phyloP scores from a whole-genome alignment of 208 protist genomes.

The Trichomonas tenax region DNA sequence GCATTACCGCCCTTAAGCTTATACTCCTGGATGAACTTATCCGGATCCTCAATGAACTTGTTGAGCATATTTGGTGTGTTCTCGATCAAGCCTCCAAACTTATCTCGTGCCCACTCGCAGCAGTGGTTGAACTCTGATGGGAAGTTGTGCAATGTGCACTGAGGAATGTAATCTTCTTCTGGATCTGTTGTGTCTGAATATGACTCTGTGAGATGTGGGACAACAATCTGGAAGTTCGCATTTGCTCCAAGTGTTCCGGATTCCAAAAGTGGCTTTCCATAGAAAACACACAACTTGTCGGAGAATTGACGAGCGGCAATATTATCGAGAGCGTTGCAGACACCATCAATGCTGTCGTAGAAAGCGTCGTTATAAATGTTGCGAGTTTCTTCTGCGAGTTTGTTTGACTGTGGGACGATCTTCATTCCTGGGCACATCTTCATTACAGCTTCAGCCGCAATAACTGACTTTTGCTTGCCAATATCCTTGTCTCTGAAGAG shows the following conservation, averaged over 20 bases:
- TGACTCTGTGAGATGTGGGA: conserved; percentile 90
- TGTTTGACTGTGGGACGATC: conserved; percentile 26
- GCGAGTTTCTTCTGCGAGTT: conserved; percentile 82
- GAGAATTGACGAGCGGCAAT: conserved; percentile 49
- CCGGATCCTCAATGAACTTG: not conserved
- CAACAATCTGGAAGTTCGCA: conserved; percentile 77
- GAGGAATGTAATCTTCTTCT: conserved; percentile 88
- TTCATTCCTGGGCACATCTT: conserved; percentile 67
- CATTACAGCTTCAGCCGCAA: conserved; percentile 64
- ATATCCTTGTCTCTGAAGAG: conserved; percentile 89
- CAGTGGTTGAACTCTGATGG: conserved; percentile 62
- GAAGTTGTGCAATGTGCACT: conserved; percentile 99
- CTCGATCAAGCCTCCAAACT: conserved; percentile 58
- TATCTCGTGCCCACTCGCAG: conserved; percentile 50
- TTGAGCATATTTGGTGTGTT: not conserved
- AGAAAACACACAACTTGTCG: conserved; percentile 59
- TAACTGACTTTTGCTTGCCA: conserved; percentile 70
- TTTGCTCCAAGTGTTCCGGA: conserved; percentile 95
- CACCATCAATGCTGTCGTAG: conserved; percentile 66
- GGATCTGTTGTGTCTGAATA: conserved; percentile 83
- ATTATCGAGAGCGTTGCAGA: conserved; percentile 98
- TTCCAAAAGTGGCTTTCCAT: conserved; percentile 90
- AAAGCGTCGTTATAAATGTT: conserved; percentile 71
- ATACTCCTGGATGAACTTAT: not conserved
- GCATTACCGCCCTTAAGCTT: too few species aligned